phyloP scores from a whole-genome alignment of 768 basidiomycete species.

The Lepiota subincarnata region DNA sequence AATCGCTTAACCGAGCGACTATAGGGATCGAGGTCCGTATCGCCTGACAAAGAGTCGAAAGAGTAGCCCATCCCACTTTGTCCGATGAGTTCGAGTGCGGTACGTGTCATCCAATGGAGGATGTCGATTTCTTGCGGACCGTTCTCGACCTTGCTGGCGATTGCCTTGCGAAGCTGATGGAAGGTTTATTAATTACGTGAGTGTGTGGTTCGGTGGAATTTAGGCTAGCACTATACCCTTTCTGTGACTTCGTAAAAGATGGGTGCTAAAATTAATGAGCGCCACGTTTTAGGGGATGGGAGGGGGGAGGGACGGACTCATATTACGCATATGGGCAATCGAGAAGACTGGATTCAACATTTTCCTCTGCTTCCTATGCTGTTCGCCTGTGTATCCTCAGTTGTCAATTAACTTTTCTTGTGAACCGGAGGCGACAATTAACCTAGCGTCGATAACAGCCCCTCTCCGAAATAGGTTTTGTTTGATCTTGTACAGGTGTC shows the following conservation, averaged over 20 bases:
- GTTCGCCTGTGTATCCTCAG: constrained; percentile 27
- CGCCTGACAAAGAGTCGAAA: constrained; percentile 36
- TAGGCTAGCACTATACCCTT: constrained; percentile 18
- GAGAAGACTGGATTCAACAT: constrained; percentile 45
- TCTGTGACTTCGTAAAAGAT: constrained; percentile 29
- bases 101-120: constrained; percentile 34
- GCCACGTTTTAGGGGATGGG: neutral
- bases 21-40: constrained; percentile 25
- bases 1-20: constrained; percentile 25
- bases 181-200: neutral
- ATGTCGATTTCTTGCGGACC: constrained; percentile 34
- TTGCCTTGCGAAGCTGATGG: constrained; percentile 23
- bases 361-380: constrained; percentile 39
- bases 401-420: neutral
- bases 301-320: constrained; percentile 16
- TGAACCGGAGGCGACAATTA: neutral
- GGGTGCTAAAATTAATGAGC: constrained; percentile 23
- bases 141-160: constrained; percentile 23
- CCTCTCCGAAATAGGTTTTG: constrained; percentile 21
- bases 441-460: constrained; percentile 23
- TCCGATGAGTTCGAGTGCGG: constrained; percentile 46
- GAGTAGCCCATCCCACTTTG: constrained; percentile 45
- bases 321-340: constrained; percentile 33
- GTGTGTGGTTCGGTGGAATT: neutral
- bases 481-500: neutral